These are phyloP conservation scores for Hemerocallis citrina DNA, from an alignment of 106 monocot species.

Conservation along the genomic window DNA sequence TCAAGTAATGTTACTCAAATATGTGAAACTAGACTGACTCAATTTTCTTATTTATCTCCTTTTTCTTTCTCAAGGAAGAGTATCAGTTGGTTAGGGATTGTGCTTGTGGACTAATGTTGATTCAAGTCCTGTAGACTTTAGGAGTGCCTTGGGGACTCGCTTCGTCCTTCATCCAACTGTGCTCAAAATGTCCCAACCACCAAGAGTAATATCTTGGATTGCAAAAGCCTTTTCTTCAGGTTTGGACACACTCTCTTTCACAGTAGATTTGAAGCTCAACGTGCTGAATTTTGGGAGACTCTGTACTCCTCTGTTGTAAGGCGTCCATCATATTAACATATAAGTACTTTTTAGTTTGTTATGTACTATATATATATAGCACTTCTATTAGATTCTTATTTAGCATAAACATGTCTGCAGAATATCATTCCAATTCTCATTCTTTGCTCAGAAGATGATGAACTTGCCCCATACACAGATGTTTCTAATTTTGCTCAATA, in stretches of 20 bases:
- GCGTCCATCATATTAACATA: not conserved
- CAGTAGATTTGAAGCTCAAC: slow-evolving; percentile 61
- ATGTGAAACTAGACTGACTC: not conserved
- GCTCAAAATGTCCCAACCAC: slow-evolving; percentile 29
- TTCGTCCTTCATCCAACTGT: slow-evolving; percentile 36
- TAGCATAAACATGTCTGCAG: slow-evolving; percentile 26
- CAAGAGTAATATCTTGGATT: slow-evolving; percentile 57
- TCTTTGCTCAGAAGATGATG: slow-evolving; percentile 84
- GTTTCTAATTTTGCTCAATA: slow-evolving; percentile 58
- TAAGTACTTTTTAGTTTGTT: not conserved
- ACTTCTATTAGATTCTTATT: not conserved
- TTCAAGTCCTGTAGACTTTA: slow-evolving; percentile 80
- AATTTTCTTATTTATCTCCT: not conserved
- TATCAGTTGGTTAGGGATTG: slow-evolving; percentile 54
- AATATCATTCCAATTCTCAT: slow-evolving; percentile 62
- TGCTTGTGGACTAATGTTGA: slow-evolving; percentile 86
- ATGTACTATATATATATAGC: not conserved
- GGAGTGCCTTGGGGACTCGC: slow-evolving; percentile 44
- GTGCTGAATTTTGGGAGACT: slow-evolving; percentile 71
- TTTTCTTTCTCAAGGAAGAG: slow-evolving; percentile 44
- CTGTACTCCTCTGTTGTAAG: slow-evolving; percentile 71
- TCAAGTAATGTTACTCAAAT: no score
- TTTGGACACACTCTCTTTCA: slow-evolving; percentile 58
- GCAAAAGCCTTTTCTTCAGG: slow-evolving; percentile 61
- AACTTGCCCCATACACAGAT: slow-evolving; percentile 57